Percentiles rank a stretch among this genome's conserved stretches.
These are phyloP conservation scores for Nemophila menziesii DNA, from an alignment of 257 asterid species.

Conservation along the genomic window DNA sequence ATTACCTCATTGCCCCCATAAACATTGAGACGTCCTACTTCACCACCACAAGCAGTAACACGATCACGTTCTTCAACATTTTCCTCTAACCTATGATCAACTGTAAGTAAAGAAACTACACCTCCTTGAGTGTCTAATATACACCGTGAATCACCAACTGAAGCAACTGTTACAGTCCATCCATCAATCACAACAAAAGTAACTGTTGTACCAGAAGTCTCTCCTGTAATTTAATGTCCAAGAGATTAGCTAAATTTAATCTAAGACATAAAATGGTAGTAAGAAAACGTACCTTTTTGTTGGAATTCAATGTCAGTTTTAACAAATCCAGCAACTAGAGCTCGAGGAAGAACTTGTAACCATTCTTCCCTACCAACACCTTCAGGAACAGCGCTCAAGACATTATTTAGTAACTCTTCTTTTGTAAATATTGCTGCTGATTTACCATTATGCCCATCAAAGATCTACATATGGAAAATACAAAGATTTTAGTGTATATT, in stretches of 20 bases:
- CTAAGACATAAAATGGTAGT: not conserved
- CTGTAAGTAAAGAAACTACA: slow-evolving; percentile 76
- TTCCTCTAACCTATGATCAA: slow-evolving; percentile 91
- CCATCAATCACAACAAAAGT: slow-evolving; percentile 91
- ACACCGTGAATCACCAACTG: slow-evolving; percentile 98
- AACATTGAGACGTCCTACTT: slow-evolving; percentile 85
- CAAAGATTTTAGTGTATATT: not conserved
- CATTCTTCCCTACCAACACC: slow-evolving; percentile 73
- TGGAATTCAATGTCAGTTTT: slow-evolving; percentile 95
- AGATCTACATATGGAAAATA: slow-evolving; percentile 38
- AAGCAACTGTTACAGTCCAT: slow-evolving; percentile 98
- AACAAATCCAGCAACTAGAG: slow-evolving; percentile 94
- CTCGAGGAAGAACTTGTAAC: slow-evolving; percentile 96
- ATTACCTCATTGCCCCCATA: slow-evolving; percentile 83
- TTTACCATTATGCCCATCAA: slow-evolving; percentile 95
- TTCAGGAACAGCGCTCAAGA: slow-evolving; percentile 78
- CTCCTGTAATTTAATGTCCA: slow-evolving; percentile 46
- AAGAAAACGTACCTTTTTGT: slow-evolving; percentile 46
- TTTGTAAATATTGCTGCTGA: slow-evolving; percentile 96
- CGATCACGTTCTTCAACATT: slow-evolving; percentile 91
- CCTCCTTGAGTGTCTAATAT: slow-evolving; percentile 93
- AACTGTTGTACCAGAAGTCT: slow-evolving; percentile 94
- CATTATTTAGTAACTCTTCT: slow-evolving; percentile 77
- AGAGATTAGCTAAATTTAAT: slow-evolving; percentile 5
- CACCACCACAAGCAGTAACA: slow-evolving; percentile 98